phyloP scores from a whole-genome alignment of 108 stramenopile genomes.

The Thalassiosira profunda region DNA sequence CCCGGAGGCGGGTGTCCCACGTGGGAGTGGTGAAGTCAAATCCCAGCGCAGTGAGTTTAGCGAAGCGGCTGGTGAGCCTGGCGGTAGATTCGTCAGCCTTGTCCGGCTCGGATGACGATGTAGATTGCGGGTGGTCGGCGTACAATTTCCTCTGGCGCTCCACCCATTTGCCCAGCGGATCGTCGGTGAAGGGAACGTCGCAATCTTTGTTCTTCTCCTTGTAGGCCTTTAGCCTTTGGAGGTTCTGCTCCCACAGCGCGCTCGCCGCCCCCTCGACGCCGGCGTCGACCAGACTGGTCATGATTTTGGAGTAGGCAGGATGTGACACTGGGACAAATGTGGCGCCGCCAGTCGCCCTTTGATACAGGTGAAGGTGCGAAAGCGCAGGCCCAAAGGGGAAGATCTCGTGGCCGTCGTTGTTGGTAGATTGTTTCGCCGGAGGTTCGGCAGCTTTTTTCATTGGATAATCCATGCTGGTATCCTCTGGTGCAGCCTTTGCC shows the following conservation, averaged over 20 bases:
- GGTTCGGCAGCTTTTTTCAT: too few species aligned
- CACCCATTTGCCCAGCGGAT: slow-evolving; percentile 34
- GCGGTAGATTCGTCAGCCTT: too few species aligned
- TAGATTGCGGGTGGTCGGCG: background rate
- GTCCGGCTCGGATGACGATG: background rate
- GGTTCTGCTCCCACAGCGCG: slow-evolving; percentile 13
- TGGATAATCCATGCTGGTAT: too few species aligned
- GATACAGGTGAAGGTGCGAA: too few species aligned
- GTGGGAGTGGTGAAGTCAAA: slow-evolving; percentile 36
- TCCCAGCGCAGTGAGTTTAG: slow-evolving; percentile 32
- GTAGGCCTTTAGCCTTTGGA: slow-evolving; percentile 24
- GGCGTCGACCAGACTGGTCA: slow-evolving; percentile 10
- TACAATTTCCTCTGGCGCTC: slow-evolving; percentile 21
- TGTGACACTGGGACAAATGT: slow-evolving; percentile 17
- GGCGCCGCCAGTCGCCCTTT: too few species aligned
- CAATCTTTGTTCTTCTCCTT: slow-evolving; percentile 44
- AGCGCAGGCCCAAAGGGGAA: too few species aligned
- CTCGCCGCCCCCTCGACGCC: slow-evolving; percentile 14
- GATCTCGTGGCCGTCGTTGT: too few species aligned
- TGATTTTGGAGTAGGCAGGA: slow-evolving; percentile 8
- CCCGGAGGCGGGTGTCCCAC: slow-evolving; percentile 42
- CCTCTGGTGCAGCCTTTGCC: too few species aligned
- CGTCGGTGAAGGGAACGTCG: slow-evolving; percentile 34
- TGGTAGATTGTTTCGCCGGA: too few species aligned
- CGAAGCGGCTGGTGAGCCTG: too few species aligned